Evolutionary conservation across 2,329 filamentous ascomycete species (phyloP).

Genomic region (Phyllosticta citriasiana): DNA sequence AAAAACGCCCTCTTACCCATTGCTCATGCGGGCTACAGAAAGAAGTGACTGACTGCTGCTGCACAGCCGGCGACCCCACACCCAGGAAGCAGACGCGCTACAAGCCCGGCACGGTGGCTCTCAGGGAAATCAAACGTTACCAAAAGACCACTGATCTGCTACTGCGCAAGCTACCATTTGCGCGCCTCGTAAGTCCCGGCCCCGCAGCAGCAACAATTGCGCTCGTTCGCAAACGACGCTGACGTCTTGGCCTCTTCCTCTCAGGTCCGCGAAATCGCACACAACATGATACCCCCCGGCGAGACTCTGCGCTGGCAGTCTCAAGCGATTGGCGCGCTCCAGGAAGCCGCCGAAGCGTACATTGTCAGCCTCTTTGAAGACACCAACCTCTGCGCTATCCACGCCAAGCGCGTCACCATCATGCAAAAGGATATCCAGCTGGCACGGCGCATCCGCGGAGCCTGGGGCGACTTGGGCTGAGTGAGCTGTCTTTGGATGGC

Average conservation of each 20-base stretch:
- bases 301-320: conserved; percentile 90
- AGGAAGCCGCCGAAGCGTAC: conserved; percentile 98
- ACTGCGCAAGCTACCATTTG: conserved; percentile 95
- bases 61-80: conserved; percentile 19
- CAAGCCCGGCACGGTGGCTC: conserved; percentile 70
- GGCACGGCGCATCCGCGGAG: conserved; percentile 86
- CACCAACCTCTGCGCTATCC: conserved; percentile 96
- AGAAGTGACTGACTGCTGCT: background rate
- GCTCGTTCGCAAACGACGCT: background rate
- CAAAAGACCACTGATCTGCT: conserved; percentile 95
- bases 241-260: background rate
- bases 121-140: conserved; percentile 97
- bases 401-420: conserved; percentile 99
- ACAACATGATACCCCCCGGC: conserved; percentile 74
- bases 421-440: conserved; percentile 97
- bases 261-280: conserved; percentile 64
- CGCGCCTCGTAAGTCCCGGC: conserved; percentile 58
- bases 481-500: background rate
- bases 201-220: background rate
- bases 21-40: background rate
- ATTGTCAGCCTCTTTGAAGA: conserved; percentile 97
- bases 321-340: conserved; percentile 90
- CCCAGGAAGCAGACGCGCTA: conserved; percentile 31
- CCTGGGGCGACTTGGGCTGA: conserved; percentile 32
- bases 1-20: background rate